Percentiles rank a stretch among this genome's conserved stretches.
phyloP scores from a whole-genome alignment of 2,329 filamentous ascomycete species.

The Ceratocystis eucalypticola region DNA sequence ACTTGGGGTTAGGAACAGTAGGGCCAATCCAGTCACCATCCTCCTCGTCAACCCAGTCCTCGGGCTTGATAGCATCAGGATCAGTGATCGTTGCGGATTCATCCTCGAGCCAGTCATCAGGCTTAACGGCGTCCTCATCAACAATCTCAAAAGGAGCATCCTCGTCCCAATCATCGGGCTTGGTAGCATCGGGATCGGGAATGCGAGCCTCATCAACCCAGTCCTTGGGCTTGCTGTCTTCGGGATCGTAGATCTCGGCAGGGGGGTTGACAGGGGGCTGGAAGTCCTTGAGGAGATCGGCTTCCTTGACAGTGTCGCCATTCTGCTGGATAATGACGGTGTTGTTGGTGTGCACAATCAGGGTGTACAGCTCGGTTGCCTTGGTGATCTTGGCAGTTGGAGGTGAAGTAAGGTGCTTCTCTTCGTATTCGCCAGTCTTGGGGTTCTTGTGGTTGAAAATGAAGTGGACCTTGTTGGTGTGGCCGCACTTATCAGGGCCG shows the following conservation, averaged over 20 bases:
- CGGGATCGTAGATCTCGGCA: slow-evolving; percentile 86
- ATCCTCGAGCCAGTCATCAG: slow-evolving; percentile 89
- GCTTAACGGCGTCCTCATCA: slow-evolving; percentile 80
- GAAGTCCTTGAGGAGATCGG: slow-evolving; percentile 90
- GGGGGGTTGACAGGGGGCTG: slow-evolving; percentile 81
- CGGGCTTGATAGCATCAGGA: slow-evolving; percentile 91
- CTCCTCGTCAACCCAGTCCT: slow-evolving; percentile 99
- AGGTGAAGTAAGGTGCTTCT: slow-evolving; percentile 87
- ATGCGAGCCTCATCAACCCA: slow-evolving; percentile 95
- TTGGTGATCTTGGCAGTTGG: slow-evolving; percentile 81
- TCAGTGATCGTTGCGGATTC: slow-evolving; percentile 75
- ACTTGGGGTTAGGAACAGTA: slow-evolving; percentile 90
- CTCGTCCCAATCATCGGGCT: slow-evolving; percentile 99
- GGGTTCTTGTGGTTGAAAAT: slow-evolving; percentile 99
- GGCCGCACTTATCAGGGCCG: slow-evolving; percentile 96
- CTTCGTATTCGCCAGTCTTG: slow-evolving; percentile 98
- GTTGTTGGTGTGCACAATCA: slow-evolving; percentile 94
- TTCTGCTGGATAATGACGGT: slow-evolving; percentile 87
- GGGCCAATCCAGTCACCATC: slow-evolving; percentile 94
- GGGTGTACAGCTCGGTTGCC: slow-evolving; percentile 86
- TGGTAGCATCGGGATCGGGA: slow-evolving; percentile 78
- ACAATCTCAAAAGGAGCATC: slow-evolving; percentile 93
- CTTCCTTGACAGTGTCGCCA: slow-evolving; percentile 74
- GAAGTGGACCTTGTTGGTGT: slow-evolving; percentile 96
- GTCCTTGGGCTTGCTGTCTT: slow-evolving; percentile 85